phyloP scores from a whole-genome alignment of 805 yeast genomes.

The Wickerhamomyces silvicola region DNA sequence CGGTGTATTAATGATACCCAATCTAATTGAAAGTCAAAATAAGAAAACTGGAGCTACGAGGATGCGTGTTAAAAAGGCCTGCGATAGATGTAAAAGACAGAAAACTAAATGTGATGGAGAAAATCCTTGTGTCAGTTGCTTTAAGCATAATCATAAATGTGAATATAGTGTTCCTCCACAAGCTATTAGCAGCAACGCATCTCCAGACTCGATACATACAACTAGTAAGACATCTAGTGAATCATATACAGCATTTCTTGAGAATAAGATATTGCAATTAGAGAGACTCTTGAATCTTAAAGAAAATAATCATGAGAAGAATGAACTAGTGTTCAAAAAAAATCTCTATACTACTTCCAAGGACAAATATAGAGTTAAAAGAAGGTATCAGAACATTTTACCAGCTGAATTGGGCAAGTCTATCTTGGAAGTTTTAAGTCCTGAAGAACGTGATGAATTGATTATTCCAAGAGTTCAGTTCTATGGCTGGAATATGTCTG shows the following conservation, averaged over 20 bases:
- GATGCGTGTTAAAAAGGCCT: conserved; percentile 43
- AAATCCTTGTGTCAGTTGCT: conserved; percentile 44
- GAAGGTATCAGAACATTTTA: conserved; percentile 39
- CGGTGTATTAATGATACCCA: too few relatives aligned
- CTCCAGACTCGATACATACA: conserved; percentile 7
- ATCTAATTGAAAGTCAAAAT: too few relatives aligned
- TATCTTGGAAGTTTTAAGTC: conserved; percentile 27
- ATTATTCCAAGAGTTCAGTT: conserved; percentile 50
- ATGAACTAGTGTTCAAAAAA: conserved; percentile 15
- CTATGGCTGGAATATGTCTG: conserved; percentile 62
- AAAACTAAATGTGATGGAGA: conserved; percentile 54
- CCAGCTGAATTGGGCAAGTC: conserved; percentile 33
- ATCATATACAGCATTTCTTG: too few relatives aligned
- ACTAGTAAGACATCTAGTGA: not conserved
- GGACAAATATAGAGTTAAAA: conserved; percentile 40
- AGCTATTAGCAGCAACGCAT: not conserved
- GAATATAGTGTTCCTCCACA: conserved; percentile 2
- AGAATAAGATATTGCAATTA: too few relatives aligned
- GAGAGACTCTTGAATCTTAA: too few relatives aligned
- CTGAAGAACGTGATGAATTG: conserved; percentile 26
- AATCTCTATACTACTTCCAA: conserved; percentile 25
- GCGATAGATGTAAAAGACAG: conserved; percentile 48
- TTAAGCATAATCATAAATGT: conserved; percentile 9
- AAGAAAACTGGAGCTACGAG: conserved; percentile 5
- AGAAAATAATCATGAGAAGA: not conserved